Evolutionary conservation across 1,139 yeast species (phyloP), one percentile per base, ranked within the genome.

Genomic region (Zygosaccharomyces sapae): DNA sequence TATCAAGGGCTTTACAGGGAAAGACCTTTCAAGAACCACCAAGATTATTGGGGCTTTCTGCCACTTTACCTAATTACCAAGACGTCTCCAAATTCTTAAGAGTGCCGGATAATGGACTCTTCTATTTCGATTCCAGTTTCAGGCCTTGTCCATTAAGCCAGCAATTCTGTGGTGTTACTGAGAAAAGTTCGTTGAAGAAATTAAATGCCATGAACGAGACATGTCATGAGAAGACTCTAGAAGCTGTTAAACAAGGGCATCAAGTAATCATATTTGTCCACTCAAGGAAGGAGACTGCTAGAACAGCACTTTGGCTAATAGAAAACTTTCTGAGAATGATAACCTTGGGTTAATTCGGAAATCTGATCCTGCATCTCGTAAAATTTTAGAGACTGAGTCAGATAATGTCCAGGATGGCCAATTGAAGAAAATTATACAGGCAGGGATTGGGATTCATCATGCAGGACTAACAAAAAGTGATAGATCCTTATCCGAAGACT

Each of bases 111-210:
- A 62, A 73, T 0, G 72, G 72, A 0, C 41, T 71, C 3, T 90
- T 85, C 62, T 88, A 77, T 63, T 92, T 92, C 65, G 96, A 87
- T 62, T 71, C 94, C 0, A 73, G 86, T 1, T 92, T 75, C 59
- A 75, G 98, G 60, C 98, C 98, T 0, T 89, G 97, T 63, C 97
- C 98, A 0, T 70, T 92, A 38, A 86, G 86, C 31, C 97, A 89
- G 59, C 86, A 85, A 55, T 90, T 84, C 61, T 77, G 92, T 51
- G 97, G 97, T 1, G 79, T 92, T 40, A 87, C 92, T 3, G 96
- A 87, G 58, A 83, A 82, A 63, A 85, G 82, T 55, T 87, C 96
- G 0, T 73, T 89, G 56, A 87, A 88, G 65, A 81, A 82, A 48
- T 68, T 83, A 25, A 81, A 78, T 47, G 95, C 96, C 1, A 86